Evolutionary conservation across 2,329 filamentous ascomycete species (phyloP), one percentile per base, ranked within the genome.

Genomic region (Ophiostoma ulmi): DNA sequence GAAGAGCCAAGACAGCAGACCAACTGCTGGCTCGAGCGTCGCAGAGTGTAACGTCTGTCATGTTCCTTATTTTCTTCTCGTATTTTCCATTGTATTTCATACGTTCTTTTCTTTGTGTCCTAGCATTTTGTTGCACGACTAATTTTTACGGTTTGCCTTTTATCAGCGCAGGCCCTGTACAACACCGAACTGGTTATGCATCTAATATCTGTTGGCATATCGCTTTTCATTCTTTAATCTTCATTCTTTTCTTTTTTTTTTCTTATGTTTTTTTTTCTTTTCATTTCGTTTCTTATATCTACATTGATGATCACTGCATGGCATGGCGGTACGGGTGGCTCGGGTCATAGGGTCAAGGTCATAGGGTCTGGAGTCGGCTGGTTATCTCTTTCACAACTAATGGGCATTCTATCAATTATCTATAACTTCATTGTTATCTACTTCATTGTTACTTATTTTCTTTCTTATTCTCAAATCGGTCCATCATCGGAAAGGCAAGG

Each of bases 21-120:
- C 61, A 71, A 73, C 58, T 78, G 76, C 74, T 73, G 72, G 71
- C 70, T 78, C 26, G 74, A 73, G 63, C 68, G 63, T 11, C 70
- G 39, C 52, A 35, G 48, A 20, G 14, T 4, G 14, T 69, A 63
- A 55, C 35, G 41, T 44, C 41, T 17, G 13, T 44, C 22, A 39
- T 20, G 17, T 58, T 22, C 52, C 8, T 22, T 22, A 4, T 26
- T 11, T 26, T 4, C 31, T 61, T 13, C 55, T 61, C 3, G 22
- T 61, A 14, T 61, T 31, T 39, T 58, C 1, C 2, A 35, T 35
- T 67, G 17, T 13, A 17, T 55, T 64, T 58, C 61, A 55, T 38
- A 38, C 17, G 44, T 20, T 48, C n/a, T 35, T 55, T 55, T 41
- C 55, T 41, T 70, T 61, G 52, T n/a, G 44, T 48, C 17, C 1